Conservation (phyloP, 106 monocot species). For the Phalaenopsis equestris region DNA sequence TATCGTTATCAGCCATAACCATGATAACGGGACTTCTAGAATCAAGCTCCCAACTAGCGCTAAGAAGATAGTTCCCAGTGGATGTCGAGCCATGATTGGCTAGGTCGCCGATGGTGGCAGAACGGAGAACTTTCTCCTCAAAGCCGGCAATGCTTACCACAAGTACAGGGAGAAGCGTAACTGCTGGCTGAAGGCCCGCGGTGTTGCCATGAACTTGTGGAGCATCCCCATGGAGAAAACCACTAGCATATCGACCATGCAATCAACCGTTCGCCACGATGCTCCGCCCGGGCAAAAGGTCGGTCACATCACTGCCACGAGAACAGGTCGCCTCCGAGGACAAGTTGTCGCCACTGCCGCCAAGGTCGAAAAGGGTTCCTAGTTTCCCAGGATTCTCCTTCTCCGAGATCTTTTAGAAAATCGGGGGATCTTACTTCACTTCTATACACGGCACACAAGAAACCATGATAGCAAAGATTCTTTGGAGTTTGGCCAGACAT, state of each 20-base stretch:
- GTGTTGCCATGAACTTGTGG: conserved; percentile 41
- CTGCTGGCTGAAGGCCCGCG: no score
- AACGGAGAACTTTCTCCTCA: conserved; percentile 35
- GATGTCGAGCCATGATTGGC: background rate
- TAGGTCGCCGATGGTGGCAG: conserved; percentile 27
- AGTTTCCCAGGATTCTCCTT: no score
- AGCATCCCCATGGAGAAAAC: conserved; percentile 62
- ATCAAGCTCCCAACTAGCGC: conserved; percentile 24
- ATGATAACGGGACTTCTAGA: conserved; percentile 37
- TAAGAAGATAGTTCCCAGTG: conserved; percentile 25
- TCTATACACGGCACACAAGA: no score
- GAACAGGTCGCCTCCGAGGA: conserved; percentile 50
- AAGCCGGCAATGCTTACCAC: background rate
- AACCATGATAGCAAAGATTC: no score
- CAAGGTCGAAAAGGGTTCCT: conserved; percentile 4
- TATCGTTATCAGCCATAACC: conserved; percentile 49
- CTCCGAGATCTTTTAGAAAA: no score
- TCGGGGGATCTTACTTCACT: no score
- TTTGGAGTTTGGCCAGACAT: no score
- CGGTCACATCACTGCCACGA: conserved; percentile 47
- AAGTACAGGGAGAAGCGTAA: no score
- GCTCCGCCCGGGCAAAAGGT: conserved; percentile 57
- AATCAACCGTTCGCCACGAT: conserved; percentile 38
- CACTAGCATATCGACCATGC: conserved; percentile 58
- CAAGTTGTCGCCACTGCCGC: conserved; percentile 41